phyloP scores from a whole-genome alignment of 2,329 filamentous ascomycete genomes.

The Scedosporium apiospermum region DNA sequence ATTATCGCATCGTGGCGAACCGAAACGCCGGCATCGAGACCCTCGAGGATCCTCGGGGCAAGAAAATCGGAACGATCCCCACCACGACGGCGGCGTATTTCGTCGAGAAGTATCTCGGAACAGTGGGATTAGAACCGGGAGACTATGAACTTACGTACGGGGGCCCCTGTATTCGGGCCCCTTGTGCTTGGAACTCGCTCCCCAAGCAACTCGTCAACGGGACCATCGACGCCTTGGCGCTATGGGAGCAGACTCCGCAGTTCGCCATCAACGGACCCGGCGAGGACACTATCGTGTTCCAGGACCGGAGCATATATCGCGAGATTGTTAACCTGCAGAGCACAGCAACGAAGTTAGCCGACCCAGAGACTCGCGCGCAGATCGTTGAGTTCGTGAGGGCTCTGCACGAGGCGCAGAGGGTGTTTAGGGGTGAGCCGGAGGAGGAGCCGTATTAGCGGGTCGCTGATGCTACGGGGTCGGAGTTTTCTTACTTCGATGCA shows the following conservation, averaged over 20 bases:
- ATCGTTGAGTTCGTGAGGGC: constrained; percentile 9
- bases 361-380: constrained; percentile 3
- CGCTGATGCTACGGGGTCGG: background rate
- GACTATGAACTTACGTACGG: constrained; percentile 8
- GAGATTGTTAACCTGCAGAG: constrained; percentile 9
- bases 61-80: constrained; percentile 7
- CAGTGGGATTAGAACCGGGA: background rate
- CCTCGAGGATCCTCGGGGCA: constrained; percentile 8
- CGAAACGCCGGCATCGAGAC: background rate
- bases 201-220: constrained; percentile 3
- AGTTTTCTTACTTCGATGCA: no score
- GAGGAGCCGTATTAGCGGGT: constrained; percentile 3
- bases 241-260: constrained; percentile 8
- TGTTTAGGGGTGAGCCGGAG: background rate
- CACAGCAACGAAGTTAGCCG: constrained; percentile 7
- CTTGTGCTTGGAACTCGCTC: constrained; percentile 4
- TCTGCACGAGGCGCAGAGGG: background rate
- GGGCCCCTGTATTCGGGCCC: background rate
- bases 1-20: constrained; percentile 10
- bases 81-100: constrained; percentile 10
- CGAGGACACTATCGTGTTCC: constrained; percentile 7
- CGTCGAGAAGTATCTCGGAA: constrained; percentile 6
- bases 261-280: constrained; percentile 5
- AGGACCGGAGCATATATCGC: constrained; percentile 8
- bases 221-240: constrained; percentile 8